Evolutionary conservation across 495 filamentous ascomycete species (phyloP).

Genomic region (Halenospora varia): DNA sequence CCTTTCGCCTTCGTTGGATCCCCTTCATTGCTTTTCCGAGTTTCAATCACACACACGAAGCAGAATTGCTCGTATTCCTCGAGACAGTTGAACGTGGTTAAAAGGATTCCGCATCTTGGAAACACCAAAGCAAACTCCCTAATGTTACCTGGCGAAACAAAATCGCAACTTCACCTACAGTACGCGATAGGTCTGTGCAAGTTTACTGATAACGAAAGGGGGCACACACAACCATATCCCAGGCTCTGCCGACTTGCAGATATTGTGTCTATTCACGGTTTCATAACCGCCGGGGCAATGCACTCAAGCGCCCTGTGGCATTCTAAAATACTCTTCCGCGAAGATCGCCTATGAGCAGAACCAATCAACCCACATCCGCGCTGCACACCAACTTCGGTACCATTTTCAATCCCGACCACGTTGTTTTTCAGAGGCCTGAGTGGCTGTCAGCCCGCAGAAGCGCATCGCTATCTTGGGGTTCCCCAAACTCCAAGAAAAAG

Average conservation of each 20-base stretch:
- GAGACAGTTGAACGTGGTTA: no score
- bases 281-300: slow-evolving; percentile 29
- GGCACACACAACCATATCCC: no score
- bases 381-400: neutral
- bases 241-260: neutral
- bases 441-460: slow-evolving; percentile 4
- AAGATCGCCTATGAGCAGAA: neutral
- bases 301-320: slow-evolving; percentile 18
- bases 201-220: no score
- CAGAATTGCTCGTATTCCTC: no score
- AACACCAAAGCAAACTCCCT: no score
- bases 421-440: neutral
- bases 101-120: no score
- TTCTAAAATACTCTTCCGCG: slow-evolving; percentile 8
- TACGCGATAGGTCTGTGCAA: no score
- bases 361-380: neutral
- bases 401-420: neutral
- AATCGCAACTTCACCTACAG: no score
- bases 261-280: slow-evolving; percentile 51
- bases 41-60: no score
- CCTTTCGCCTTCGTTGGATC: no score
- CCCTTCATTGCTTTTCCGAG: no score
- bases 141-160: no score
- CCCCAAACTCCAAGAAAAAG: neutral
- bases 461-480: slow-evolving; percentile 9